Base-by-base conservation (phyloP, 306 rosid species). In the Corylus avellana region DNA sequence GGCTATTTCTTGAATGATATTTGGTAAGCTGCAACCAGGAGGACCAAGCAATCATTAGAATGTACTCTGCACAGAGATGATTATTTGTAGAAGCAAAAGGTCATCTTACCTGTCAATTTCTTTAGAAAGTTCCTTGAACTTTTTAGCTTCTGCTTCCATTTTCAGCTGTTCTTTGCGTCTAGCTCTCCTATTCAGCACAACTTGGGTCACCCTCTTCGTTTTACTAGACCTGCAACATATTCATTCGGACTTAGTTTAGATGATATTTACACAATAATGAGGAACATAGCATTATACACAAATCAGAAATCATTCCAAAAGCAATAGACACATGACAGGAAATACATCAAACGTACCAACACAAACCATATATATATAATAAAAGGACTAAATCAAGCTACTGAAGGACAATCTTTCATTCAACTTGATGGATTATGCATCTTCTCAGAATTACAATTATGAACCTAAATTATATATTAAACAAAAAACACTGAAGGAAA, bases 31-130 rank as follows among this genome's bases (percentile, higher is more conserved):
- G 92, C 47, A 71, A 67, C 73, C 84, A 71, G 56, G 35, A 51
- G 55, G 54, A 27, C 63, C 50, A 46, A 67, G 14, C 13, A 57
- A 39, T 46, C n/a, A 13, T 70, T 55, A 77, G 75, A 64, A 44
- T 44, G 14, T 27, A 69, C 50, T 50, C 57, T 77, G 54, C 54
- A 53, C 74, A 56, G 48, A 35, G 42, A 61, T 51, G 44, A 8
- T n/a, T 37, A 62, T n/a, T 11, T 47, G 14, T 55, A 39, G 61
- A 72, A 70, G 72, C 49, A 66, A 66, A 49, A 37, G 35, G 53
- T 25, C 20, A 61, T 67, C 70, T 84, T 84, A 93, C 98, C 94
- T 77, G 82, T 96, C 98, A 87, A 93, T 90, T 89, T 96, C 96
- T 85, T 84, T 87, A 20, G 97, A 86, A 58, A 93, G 79, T 37